Evolutionary conservation across 129 eudicot genomes (phyloP).

Genomic region (Mikania micrantha): DNA sequence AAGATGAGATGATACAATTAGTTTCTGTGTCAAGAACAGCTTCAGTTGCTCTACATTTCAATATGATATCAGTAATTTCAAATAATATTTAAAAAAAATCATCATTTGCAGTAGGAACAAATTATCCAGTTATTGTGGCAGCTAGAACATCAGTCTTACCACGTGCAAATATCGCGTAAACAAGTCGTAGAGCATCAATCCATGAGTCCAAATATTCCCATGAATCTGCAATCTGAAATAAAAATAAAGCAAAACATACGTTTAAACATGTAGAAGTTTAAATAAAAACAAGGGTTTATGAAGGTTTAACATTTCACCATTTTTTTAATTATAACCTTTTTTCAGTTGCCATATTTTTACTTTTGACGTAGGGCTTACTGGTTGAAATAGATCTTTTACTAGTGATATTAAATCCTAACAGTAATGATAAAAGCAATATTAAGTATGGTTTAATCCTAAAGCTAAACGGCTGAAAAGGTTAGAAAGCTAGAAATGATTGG

Average conservation of each 20-base stretch:
- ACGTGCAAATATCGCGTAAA: slow-evolving; percentile 87
- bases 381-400: background rate
- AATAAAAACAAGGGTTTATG: background rate
- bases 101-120: slow-evolving; percentile 9
- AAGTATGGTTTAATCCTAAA: background rate
- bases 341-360: background rate
- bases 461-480: background rate
- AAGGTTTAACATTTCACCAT: background rate
- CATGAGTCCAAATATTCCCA: slow-evolving; percentile 89
- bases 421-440: too few species aligned
- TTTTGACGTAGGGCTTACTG: background rate
- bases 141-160: slow-evolving; percentile 93
- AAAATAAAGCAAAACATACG: background rate
- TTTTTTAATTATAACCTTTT: background rate
- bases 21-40: background rate
- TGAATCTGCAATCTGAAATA: slow-evolving; percentile 78
- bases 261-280: background rate
- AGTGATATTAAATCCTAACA: background rate
- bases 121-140: slow-evolving; percentile 66
- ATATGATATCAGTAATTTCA: background rate
- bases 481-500: background rate
- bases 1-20: slow-evolving; percentile 17
- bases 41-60: background rate
- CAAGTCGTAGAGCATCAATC: slow-evolving; percentile 92
- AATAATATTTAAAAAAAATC: background rate